Evolutionary conservation across 768 basidiomycete genomes (phyloP), one percentile per base, ranked within the genome.

Genomic region (Cubamyces lactineus): DNA sequence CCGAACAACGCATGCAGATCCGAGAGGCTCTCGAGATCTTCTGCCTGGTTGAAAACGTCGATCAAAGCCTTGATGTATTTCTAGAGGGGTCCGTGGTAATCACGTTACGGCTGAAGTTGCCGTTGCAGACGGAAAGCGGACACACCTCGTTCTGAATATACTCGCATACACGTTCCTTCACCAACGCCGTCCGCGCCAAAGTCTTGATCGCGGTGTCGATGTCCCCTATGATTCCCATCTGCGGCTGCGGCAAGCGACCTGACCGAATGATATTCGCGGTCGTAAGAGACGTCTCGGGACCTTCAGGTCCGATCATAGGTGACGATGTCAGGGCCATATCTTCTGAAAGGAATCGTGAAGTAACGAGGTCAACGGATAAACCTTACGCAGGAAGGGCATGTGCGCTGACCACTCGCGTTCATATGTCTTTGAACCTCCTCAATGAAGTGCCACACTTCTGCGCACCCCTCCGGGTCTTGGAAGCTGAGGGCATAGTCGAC

Each of bases 361-460:
- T 28, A 13, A 26, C 23, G 40, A 59, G 28, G 41, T 59, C 40
- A 51, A 51, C 43, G 28, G 30, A 30, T 41, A 42, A 57, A 39
- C 21, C 42, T 38, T 45, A 53, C 43, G 57, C 48, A 15, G 21
- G 26, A 55, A 45, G 46, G 16, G 34, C 21, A 56, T 2, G n/a
- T 34, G 30, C 9, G 78, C 85, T 67, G 64, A 90, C 88, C 85
- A 74, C 77, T 78, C 24, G 76, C 75, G 67, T 85, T 85, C 82
- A 94, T 82, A 71, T 96, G 94, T 62, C 86, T 83, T 74, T 95
- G 93, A 34, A 98, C 93, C 70, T 96, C 93, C 64, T 84, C 78
- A 68, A 99, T 96, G 74, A 98, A 99, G 69, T 90, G 91, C 96
- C 97, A 99, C 51, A 98, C 92, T 78, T 98, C 95, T 34, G 87